A percentile compares a stretch with the other conserved stretches of the same genome.
Conservation (phyloP, 2,329 filamentous ascomycete genomes). For the Neonectria sp. region DNA sequence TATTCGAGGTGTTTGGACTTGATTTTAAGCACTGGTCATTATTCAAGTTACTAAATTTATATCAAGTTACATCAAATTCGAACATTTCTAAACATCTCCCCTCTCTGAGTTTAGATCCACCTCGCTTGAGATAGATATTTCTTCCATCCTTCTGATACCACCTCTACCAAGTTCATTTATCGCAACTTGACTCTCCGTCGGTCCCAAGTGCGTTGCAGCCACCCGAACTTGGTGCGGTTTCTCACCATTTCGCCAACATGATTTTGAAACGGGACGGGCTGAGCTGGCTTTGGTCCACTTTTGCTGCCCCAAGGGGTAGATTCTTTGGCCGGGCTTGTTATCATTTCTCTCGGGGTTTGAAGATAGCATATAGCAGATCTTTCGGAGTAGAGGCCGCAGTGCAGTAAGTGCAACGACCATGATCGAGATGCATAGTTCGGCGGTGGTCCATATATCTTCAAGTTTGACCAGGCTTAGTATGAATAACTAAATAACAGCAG, state of each 20-base stretch:
- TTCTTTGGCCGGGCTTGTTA: constrained; percentile 1
- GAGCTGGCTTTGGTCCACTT: not conserved
- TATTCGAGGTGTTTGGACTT: no score
- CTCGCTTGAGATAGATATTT: constrained; percentile 26
- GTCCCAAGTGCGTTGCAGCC: not conserved
- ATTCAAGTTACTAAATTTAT: no score
- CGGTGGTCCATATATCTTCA: constrained; percentile 32
- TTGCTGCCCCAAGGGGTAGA: not conserved
- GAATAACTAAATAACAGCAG: no score
- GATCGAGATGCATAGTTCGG: constrained; percentile 37
- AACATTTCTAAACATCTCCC: no score
- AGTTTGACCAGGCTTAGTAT: no score
- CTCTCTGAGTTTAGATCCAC: not conserved
- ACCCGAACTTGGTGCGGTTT: not conserved
- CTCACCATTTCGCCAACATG: constrained; percentile 19
- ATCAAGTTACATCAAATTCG: no score
- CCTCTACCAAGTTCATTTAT: constrained; percentile 14
- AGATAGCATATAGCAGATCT: constrained; percentile 20
- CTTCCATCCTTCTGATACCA: constrained; percentile 26
- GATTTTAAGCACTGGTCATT: no score
- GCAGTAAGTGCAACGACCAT: constrained; percentile 34
- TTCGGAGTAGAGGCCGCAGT: constrained; percentile 28
- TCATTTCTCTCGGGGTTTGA: constrained; percentile 2
- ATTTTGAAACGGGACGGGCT: not conserved
- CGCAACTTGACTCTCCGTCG: constrained; percentile 23